These are phyloP conservation scores for Ilyonectria robusta DNA, from an alignment of 2,329 filamentous ascomycete species.

Conservation along the genomic window DNA sequence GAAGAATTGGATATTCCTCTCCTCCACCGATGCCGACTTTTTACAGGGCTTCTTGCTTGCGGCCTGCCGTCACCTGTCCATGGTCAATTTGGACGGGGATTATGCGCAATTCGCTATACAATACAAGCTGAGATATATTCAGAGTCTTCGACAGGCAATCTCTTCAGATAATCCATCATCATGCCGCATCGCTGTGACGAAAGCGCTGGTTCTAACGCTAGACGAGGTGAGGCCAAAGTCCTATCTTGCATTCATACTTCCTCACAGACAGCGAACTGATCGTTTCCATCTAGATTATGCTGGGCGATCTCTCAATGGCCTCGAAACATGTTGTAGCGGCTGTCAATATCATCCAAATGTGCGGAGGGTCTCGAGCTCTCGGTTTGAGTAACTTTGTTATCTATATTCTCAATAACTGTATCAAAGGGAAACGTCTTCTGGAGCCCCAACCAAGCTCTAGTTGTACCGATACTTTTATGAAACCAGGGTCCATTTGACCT, in stretches of 20 bases:
- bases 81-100: neutral
- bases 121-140: constrained; percentile 29
- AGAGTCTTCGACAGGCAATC: constrained; percentile 20
- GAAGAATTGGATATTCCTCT: constrained; percentile 28
- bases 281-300: constrained; percentile 17
- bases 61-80: constrained; percentile 26
- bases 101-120: constrained; percentile 26
- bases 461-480: constrained; percentile 3
- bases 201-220: constrained; percentile 26
- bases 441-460: neutral
- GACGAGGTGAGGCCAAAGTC: constrained; percentile 26
- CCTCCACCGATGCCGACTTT: constrained; percentile 28
- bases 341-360: constrained; percentile 15
- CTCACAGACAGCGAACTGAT: neutral
- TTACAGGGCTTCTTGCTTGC: constrained; percentile 31
- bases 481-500: neutral
- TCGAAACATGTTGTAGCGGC: constrained; percentile 24
- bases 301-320: constrained; percentile 27
- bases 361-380: constrained; percentile 19
- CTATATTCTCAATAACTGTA: constrained; percentile 19
- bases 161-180: neutral
- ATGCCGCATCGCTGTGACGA: constrained; percentile 18
- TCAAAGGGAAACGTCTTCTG: constrained; percentile 23
- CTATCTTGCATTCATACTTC: neutral
- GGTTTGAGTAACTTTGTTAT: constrained; percentile 24